Evolutionary conservation across 2,329 filamentous ascomycete genomes (phyloP).

Genomic region (Aspergillus sclerotialis): DNA sequence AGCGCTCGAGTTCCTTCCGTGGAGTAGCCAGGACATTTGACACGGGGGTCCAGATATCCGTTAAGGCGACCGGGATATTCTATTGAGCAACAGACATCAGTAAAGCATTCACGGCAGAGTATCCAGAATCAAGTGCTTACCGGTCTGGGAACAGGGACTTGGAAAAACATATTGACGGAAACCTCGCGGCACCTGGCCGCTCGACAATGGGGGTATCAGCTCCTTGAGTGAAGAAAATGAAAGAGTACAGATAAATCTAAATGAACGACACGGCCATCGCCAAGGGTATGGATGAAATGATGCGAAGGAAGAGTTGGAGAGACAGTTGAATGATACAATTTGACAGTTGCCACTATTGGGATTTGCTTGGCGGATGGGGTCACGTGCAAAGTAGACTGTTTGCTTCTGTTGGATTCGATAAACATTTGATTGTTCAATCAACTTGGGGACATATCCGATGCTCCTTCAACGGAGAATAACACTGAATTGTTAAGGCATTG

Average conservation of each 20-base stretch:
- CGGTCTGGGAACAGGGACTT: slow-evolving; percentile 41
- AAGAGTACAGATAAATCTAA: slow-evolving; percentile 6
- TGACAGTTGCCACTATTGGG: too few species aligned
- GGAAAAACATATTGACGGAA: slow-evolving; percentile 45
- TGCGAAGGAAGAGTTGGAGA: slow-evolving; percentile 2
- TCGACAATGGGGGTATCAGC: slow-evolving; percentile 11
- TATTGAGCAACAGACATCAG: slow-evolving; percentile 21
- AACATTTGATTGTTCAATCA: too few species aligned
- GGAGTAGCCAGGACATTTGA: slow-evolving; percentile 31
- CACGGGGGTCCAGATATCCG: slow-evolving; percentile 40
- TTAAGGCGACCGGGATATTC: slow-evolving; percentile 38
- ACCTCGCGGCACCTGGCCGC: slow-evolving; percentile 32
- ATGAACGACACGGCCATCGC: slow-evolving; percentile 1
- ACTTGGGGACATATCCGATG: too few species aligned
- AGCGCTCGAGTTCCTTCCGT: slow-evolving; percentile 25
- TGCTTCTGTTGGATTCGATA: too few species aligned
- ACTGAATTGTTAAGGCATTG: too few species aligned
- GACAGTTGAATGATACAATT: neutral
- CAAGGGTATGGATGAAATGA: neutral
- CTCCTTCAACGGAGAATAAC: too few species aligned
- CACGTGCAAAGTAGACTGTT: too few species aligned
- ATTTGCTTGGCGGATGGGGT: too few species aligned
- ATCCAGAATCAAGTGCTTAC: slow-evolving; percentile 25
- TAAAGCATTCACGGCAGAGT: neutral
- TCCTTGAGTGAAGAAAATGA: slow-evolving; percentile 8